Conservation (phyloP, 257 asterid species). For the Petunia axillaris region DNA sequence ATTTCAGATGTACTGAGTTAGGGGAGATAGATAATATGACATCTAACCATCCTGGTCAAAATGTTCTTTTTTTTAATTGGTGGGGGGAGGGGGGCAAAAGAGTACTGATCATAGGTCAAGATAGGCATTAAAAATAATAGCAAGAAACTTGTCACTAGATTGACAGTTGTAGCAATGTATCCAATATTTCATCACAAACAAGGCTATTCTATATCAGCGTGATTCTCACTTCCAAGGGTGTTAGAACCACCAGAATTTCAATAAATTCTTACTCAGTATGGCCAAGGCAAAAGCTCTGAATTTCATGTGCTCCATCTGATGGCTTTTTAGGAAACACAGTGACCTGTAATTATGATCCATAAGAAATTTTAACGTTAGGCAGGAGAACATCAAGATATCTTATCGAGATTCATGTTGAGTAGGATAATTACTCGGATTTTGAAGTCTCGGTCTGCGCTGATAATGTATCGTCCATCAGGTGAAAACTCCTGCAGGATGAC, state of each 20-base stretch:
- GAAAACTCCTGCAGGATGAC: constrained; percentile 74
- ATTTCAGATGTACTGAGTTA: not conserved
- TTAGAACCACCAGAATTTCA: not conserved
- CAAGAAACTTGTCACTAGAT: not conserved
- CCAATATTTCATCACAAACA: not conserved
- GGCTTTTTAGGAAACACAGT: constrained; percentile 76
- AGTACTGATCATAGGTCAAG: not conserved
- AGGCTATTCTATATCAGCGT: not conserved
- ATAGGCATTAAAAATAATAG: not conserved
- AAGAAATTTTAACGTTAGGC: constrained; percentile 28
- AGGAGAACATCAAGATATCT: not conserved
- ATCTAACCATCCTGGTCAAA: not conserved
- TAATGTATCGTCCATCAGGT: constrained; percentile 68
- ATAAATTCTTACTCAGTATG: constrained; percentile 77
- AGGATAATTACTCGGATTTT: constrained; percentile 78
- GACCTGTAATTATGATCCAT: constrained; percentile 55
- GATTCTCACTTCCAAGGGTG: constrained; percentile 5
- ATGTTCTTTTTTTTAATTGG: no score
- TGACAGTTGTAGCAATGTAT: not conserved
- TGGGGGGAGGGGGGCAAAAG: not conserved
- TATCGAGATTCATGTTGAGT: not conserved
- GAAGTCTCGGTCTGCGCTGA: constrained; percentile 93
- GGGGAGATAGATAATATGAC: not conserved
- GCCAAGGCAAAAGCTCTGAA: constrained; percentile 90
- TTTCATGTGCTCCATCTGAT: constrained; percentile 80